Conservation (phyloP, 176 grass and related monocot species). For the Hyparrhenia diplandra region DNA sequence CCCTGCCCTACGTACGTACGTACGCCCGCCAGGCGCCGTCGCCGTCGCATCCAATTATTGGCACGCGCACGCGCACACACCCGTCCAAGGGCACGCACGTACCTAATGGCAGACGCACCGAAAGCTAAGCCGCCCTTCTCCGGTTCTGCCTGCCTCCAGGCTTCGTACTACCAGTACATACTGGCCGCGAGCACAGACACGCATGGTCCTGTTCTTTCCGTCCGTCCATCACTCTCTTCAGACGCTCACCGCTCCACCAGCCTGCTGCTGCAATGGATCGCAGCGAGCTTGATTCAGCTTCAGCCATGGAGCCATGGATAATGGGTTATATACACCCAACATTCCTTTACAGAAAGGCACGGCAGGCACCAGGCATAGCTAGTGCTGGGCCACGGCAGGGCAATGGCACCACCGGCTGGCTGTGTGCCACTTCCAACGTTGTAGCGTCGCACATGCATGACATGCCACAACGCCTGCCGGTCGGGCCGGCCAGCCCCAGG, state of each 20-base stretch:
- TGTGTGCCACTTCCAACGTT: conserved; percentile 1
- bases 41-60: background rate
- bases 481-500: background rate
- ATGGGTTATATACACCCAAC: background rate
- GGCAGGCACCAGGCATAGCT: background rate
- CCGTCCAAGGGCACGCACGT: background rate
- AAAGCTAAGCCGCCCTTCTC: background rate
- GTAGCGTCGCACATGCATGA: conserved; percentile 9
- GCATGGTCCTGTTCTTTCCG: background rate
- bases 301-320: background rate
- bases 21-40: background rate
- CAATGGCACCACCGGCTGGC: background rate
- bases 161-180: background rate
- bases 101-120: background rate
- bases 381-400: background rate
- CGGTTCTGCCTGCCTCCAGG: background rate
- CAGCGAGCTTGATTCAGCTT: background rate
- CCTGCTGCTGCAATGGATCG: background rate
- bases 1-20: background rate
- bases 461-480: no score
- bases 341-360: background rate
- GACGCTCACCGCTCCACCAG: background rate
- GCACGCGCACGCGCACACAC: background rate
- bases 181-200: background rate
- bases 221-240: background rate